phyloP scores from a whole-genome alignment of 352 stramenopile species.

The Globisporangium uncinulatum region DNA sequence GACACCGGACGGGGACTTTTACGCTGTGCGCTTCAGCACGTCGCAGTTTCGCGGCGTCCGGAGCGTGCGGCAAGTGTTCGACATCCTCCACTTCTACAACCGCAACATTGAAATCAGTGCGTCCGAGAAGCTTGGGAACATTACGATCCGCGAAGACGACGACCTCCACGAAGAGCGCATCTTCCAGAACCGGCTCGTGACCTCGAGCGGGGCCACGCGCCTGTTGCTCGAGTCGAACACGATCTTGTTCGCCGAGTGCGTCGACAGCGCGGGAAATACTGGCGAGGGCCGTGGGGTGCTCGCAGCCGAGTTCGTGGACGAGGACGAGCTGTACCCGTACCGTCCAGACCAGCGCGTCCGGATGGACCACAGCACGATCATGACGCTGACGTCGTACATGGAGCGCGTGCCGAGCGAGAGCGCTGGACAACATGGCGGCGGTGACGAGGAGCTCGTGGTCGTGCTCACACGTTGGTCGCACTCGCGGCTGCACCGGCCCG shows the following conservation, averaged over 20 bases:
- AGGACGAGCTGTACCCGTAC: constrained; percentile 41
- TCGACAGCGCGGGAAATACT: constrained; percentile 18
- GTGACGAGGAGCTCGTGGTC: constrained; percentile 24
- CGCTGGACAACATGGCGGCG: constrained; percentile 2
- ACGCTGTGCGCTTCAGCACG: constrained; percentile 39
- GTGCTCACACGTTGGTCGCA: constrained; percentile 43
- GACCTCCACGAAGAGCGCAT: constrained; percentile 23
- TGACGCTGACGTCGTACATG: constrained; percentile 17
- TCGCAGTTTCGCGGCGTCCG: constrained; percentile 30
- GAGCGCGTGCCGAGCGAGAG: constrained; percentile 5
- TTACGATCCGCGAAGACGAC: constrained; percentile 42
- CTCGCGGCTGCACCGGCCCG: constrained; percentile 24
- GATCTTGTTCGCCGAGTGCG: constrained; percentile 31
- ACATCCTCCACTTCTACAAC: constrained; percentile 27
- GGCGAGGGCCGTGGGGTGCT: constrained; percentile 30
- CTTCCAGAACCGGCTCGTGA: constrained; percentile 28
- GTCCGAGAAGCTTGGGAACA: constrained; percentile 34
- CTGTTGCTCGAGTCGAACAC: constrained; percentile 31
- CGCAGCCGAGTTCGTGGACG: constrained; percentile 31
- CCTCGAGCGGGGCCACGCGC: constrained; percentile 9
- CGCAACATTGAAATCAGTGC: constrained; percentile 45
- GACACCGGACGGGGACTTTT: constrained; percentile 39
- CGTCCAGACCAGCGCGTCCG: constrained; percentile 31
- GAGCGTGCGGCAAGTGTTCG: constrained; percentile 30
- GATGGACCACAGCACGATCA: constrained; percentile 33